A percentile compares a stretch with the other conserved stretches of the same genome.
Evolutionary conservation across 1,139 yeast species (phyloP).

Genomic region (Candida sp.): DNA sequence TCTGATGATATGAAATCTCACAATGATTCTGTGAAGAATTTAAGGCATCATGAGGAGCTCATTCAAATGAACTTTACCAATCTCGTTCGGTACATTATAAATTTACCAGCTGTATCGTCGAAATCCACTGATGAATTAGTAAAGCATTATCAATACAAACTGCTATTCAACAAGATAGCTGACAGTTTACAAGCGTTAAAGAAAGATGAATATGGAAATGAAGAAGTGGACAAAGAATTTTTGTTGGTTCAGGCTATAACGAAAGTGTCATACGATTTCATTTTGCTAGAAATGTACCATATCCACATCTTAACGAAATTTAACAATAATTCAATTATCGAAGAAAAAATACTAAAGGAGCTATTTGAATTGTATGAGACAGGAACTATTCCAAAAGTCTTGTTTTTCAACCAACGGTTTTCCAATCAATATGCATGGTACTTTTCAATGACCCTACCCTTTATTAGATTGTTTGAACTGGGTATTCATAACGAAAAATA

Average conservation of each 20-base stretch:
- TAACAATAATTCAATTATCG: constrained; percentile 30
- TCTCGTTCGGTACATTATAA: constrained; percentile 34
- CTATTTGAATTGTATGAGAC: constrained; percentile 21
- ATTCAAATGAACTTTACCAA: constrained; percentile 38
- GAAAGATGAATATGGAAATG: constrained; percentile 29
- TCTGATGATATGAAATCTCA: background rate
- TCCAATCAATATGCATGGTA: constrained; percentile 40
- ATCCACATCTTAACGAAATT: constrained; percentile 37
- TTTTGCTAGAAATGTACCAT: constrained; percentile 39
- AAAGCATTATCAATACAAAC: constrained; percentile 28
- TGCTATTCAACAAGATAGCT: constrained; percentile 22
- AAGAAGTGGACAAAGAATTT: constrained; percentile 11
- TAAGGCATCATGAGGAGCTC: constrained; percentile 30
- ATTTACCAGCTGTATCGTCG: constrained; percentile 21
- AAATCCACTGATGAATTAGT: constrained; percentile 14
- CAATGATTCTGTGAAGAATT: constrained; percentile 1
- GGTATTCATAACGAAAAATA: constrained; percentile 16
- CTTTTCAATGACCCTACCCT: constrained; percentile 34
- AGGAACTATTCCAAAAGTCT: constrained; percentile 20
- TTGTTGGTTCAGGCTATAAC: constrained; percentile 29
- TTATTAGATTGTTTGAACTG: constrained; percentile 32
- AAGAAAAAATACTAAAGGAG: constrained; percentile 16
- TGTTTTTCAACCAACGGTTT: constrained; percentile 31
- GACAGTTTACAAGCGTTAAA: constrained; percentile 23
- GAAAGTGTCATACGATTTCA: constrained; percentile 39